phyloP scores from a whole-genome alignment of 169 alveolate genomes.

The Ichthyophthirius multifiliis region DNA sequence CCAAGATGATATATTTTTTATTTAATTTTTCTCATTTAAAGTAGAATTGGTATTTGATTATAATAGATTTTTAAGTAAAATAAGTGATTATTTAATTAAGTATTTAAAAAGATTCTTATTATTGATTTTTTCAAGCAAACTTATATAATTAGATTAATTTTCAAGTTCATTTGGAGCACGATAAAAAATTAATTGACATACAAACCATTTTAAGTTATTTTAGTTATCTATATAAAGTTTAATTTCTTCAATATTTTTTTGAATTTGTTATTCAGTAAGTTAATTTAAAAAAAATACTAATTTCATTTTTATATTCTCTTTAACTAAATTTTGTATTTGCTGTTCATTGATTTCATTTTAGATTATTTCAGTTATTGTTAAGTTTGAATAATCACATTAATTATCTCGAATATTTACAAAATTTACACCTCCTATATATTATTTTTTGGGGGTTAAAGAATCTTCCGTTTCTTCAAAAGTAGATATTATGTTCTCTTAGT shows the following conservation, averaged over 20 bases:
- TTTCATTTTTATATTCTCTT: constrained; percentile 42
- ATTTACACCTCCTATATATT: neutral
- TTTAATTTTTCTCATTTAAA: constrained; percentile 42
- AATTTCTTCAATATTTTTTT: constrained; percentile 61
- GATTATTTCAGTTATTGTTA: neutral
- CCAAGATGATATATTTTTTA: constrained; percentile 66
- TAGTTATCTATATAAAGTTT: constrained; percentile 33
- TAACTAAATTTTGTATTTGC: neutral
- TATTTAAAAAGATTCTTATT: constrained; percentile 36
- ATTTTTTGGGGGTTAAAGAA: constrained; percentile 18
- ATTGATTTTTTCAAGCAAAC: constrained; percentile 39
- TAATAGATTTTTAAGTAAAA: constrained; percentile 43
- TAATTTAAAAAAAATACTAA: constrained; percentile 59
- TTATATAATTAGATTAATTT: constrained; percentile 44
- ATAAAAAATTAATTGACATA: constrained; percentile 42
- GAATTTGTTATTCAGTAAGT: constrained; percentile 44
- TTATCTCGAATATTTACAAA: neutral
- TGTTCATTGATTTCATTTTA: neutral
- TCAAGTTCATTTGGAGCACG: constrained; percentile 47
- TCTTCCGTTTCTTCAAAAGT: neutral
- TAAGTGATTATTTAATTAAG: constrained; percentile 48
- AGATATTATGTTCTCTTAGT: too few species aligned
- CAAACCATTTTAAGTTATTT: constrained; percentile 45
- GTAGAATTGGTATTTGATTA: constrained; percentile 21
- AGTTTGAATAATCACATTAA: neutral